Evolutionary conservation across 441 rosid genomes (phyloP).

Genomic region (Hypseocharis bilobata): DNA sequence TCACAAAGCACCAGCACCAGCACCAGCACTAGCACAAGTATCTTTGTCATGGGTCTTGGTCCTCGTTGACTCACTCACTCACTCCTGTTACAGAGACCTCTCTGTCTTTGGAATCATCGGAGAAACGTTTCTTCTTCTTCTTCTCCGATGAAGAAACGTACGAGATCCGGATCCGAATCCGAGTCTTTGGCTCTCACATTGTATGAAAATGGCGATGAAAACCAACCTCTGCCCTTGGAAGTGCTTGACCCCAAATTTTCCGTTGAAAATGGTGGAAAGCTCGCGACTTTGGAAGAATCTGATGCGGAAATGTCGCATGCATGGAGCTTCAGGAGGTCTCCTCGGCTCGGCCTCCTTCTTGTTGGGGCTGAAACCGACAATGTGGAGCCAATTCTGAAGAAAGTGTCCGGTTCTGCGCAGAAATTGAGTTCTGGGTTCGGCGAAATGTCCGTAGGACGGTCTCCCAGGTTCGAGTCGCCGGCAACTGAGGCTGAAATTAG

Average conservation of each 20-base stretch:
- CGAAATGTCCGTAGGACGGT: neutral
- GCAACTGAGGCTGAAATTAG: neutral
- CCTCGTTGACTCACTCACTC: no score
- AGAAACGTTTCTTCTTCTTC: no score
- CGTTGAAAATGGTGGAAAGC: neutral
- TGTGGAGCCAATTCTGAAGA: slow-evolving; percentile 4
- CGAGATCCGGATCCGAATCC: no score
- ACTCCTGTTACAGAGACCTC: no score
- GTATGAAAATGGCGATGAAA: no score
- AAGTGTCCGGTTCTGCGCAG: neutral
- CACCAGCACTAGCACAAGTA: no score
- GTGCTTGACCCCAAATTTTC: neutral
- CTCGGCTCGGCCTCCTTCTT: neutral
- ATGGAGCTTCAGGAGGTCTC: slow-evolving; percentile 8
- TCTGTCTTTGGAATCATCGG: no score
- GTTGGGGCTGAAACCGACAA: neutral
- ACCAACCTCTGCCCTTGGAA: no score
- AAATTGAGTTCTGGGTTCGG: neutral
- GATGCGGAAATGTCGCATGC: neutral
- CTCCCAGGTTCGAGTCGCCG: slow-evolving; percentile 3
- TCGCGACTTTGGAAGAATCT: neutral
- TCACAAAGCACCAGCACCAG: no score
- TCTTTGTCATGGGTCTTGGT: no score
- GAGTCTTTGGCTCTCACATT: no score
- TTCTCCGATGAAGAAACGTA: no score